Evolutionary conservation across 1,284 basidiomycete genomes (phyloP).

Genomic region (Fomitopsis schrenkii): DNA sequence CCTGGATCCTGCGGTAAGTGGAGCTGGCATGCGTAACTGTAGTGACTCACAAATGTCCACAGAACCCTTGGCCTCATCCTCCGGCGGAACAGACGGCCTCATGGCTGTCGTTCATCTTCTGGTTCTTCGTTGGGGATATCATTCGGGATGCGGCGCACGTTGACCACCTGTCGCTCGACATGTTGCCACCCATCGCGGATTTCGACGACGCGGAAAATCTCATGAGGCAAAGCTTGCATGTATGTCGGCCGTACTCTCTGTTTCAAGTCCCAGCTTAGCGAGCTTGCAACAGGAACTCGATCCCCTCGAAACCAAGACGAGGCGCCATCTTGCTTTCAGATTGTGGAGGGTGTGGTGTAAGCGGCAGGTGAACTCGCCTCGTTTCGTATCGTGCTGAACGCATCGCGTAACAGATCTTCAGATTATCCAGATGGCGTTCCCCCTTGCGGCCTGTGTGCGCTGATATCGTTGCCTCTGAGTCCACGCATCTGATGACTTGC

Average conservation of each 20-base stretch:
- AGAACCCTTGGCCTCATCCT: conserved; percentile 44
- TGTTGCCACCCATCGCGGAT: conserved; percentile 42
- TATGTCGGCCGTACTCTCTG: not conserved
- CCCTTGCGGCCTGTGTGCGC: conserved; percentile 6
- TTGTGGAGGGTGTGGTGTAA: conserved; percentile 14
- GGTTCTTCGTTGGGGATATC: conserved; percentile 43
- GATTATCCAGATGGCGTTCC: conserved; percentile 4
- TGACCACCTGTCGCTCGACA: conserved; percentile 22
- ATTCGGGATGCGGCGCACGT: conserved; percentile 24
- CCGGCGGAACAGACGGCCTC: conserved; percentile 64
- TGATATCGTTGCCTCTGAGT: not conserved
- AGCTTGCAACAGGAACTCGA: conserved; percentile 21
- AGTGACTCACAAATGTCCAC: not conserved
- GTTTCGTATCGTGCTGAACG: not conserved
- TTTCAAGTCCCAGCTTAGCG: conserved; percentile 9
- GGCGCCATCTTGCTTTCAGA: conserved; percentile 17
- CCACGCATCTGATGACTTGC: not conserved
- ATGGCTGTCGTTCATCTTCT: conserved; percentile 49
- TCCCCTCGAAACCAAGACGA: conserved; percentile 9
- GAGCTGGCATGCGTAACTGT: not conserved
- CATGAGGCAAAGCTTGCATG: conserved; percentile 28
- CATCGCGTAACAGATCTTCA: conserved; percentile 1
- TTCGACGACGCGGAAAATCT: conserved; percentile 39
- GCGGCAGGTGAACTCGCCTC: not conserved
- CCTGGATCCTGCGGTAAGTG: conserved; percentile 34